Evolutionary conservation across 345 rosid genomes (phyloP).

Genomic region (Melastoma malabathricum): DNA sequence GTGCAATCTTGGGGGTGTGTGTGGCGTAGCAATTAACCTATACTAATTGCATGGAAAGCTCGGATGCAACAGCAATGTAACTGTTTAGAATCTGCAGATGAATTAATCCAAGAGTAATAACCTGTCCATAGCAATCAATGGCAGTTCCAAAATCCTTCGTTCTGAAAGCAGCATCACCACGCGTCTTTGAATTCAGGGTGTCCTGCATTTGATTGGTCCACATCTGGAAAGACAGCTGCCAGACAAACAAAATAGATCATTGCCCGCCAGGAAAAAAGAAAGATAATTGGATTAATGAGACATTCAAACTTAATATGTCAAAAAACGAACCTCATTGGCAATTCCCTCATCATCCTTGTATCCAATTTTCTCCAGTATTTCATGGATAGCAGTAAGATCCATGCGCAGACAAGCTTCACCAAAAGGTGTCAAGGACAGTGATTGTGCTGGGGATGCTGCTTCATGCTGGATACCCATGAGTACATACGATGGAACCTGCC

Average conservation of each 20-base stretch:
- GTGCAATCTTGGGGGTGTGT: no score
- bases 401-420: conserved; percentile 34
- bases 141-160: conserved; percentile 25
- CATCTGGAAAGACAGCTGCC: conserved; percentile 27
- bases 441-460: conserved; percentile 9
- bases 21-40: no score
- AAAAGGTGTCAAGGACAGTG: conserved; percentile 18
- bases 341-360: conserved; percentile 32
- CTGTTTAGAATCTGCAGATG: no score
- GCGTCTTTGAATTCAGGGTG: conserved; percentile 11
- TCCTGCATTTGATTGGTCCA: conserved; percentile 16
- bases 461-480: conserved; percentile 26
- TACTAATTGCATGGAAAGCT: no score
- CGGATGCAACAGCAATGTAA: no score
- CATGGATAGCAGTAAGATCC: conserved; percentile 35
- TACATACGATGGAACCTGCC: conserved; percentile 24
- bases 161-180: conserved; percentile 25
- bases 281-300: neutral
- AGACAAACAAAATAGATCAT: neutral
- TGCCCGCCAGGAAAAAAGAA: neutral
- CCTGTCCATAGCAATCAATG: conserved; percentile 15
- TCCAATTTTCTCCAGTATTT: conserved; percentile 29
- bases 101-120: neutral
- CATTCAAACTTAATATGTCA: neutral
- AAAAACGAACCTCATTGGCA: conserved; percentile 27